Evolutionary conservation across 441 rosid genomes (phyloP), one percentile per base, ranked within the genome.

Genomic region (Jatropha podagrica): DNA sequence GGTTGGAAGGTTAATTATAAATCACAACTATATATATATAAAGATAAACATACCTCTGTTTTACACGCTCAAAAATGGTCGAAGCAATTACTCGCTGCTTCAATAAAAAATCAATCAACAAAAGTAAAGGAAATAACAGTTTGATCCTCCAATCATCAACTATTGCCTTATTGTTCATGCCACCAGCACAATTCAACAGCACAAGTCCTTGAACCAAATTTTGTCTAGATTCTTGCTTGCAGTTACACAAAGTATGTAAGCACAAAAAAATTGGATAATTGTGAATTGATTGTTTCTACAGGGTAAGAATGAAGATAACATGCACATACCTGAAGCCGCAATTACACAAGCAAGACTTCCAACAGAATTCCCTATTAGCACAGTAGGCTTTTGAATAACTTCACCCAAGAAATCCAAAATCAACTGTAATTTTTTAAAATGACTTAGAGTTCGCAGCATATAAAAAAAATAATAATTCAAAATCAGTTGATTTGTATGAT

Each of bases 121-220:
- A 88, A 61, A 95, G 90, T 81, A 95, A 76, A 12, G 97, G 97
- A 17, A 88, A 75, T 61, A 92, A 44, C 4, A 92, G 83, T 85
- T 87, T 94, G 88, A 94, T 91, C 88, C 97, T 88, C 97, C 98
- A 94, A 85, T 94, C 97, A 44, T 94, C 94, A 75, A 94, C 91
- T 68, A 92, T 82, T 3, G 97, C 97, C 85, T 94, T 92, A 80
- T 92, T 92, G 85, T 94, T 94, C 98, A 94, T 92, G 61, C 97
- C 97, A 77, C 98, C 97, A 32, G 98, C 87, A 83, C 97, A 94
- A 12, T 94, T 94, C 82, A 94, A 75, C 65, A 94, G 83, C 75
- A 86, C 98, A 63, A 95, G 88, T 32, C 92, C 98, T 73, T 78
- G 81, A 15, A 92, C 94, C 67, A 90, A 79, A 77, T 74, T 85